Evolutionary conservation across 83 land plant species (phyloP).

Genomic region (Thuja plicata): DNA sequence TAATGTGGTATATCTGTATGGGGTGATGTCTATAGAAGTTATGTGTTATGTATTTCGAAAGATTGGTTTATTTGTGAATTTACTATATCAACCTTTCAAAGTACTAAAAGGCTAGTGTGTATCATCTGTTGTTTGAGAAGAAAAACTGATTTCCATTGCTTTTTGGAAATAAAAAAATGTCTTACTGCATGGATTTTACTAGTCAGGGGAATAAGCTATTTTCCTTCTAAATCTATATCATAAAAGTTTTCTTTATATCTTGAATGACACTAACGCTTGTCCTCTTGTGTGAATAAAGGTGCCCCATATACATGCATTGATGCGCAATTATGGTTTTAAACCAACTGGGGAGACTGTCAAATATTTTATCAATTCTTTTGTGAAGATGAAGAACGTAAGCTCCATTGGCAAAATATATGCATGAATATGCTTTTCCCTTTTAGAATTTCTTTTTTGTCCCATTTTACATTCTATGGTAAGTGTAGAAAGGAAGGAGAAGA

Average conservation of each 20-base stretch:
- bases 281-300: conserved; percentile 31
- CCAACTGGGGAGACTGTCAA: conserved; percentile 42
- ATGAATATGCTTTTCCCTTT: background rate
- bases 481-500: background rate
- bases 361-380: conserved; percentile 34
- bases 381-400: conserved; percentile 62
- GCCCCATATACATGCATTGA: conserved; percentile 31
- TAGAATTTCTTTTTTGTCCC: background rate
- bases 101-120: background rate
- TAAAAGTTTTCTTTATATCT: background rate
- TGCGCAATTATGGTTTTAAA: conserved; percentile 29
- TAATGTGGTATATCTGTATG: background rate
- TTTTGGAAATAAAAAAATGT: background rate
- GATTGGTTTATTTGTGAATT: background rate
- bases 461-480: background rate
- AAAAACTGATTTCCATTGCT: background rate
- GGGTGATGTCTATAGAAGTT: background rate
- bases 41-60: background rate
- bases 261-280: background rate
- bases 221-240: background rate
- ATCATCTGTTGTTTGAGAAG: background rate
- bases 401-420: background rate
- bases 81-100: background rate
- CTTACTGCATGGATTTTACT: background rate
- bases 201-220: background rate